Base-by-base conservation (phyloP, 1,139 yeast genomes). In the Spencermartinsiella ligniputridi region DNA sequence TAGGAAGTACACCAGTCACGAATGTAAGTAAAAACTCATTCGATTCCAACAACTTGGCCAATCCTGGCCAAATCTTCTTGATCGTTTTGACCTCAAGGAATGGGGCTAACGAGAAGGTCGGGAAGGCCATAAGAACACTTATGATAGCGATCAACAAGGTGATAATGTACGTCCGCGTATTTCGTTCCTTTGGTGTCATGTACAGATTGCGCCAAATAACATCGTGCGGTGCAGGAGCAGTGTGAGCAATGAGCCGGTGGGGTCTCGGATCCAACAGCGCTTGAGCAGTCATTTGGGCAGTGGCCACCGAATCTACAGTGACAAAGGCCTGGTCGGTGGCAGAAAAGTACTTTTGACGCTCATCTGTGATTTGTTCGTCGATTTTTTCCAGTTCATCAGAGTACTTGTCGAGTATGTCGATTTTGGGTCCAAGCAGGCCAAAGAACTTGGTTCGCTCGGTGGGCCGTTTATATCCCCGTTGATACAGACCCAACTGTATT, bases 141-240 rank as follows among this genome's bases (percentile, higher is more conserved):
- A 81, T 66, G 2, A 83, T 54, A 12, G 84, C 80, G 50, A 85
- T 83, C 25, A 80, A 60, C 12, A 81, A 51, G 4, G 90, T 84
- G 19, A 88, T 79, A 2, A 76, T 41, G 51, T 83, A 82, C 9
- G 79, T 76, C 44, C 88, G 69, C 1, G 78, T 46, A 47, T 82
- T 67, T 27, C 87, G 70, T 53, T 81, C 76, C 39, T 64, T 66
- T 37, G 82, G 69, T 11, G 85, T 72, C 58, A 85, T 64, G 53
- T 81, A 76, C 36, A 86, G 65, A 55, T 85, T 84, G 38, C 79
- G 78, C 96, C 96, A 87, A 42, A 83, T 72, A 18, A 87, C 80
- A 61, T 87, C 96, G 51, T 81, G 82, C 2, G 96, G 95, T 1
- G 96, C 90, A 0, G 96, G 95, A 0, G 96, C 96, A 40, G 86